These are phyloP conservation scores for Blastomyces percursus DNA, from an alignment of 2,329 filamentous ascomycete species.

Conservation along the genomic window DNA sequence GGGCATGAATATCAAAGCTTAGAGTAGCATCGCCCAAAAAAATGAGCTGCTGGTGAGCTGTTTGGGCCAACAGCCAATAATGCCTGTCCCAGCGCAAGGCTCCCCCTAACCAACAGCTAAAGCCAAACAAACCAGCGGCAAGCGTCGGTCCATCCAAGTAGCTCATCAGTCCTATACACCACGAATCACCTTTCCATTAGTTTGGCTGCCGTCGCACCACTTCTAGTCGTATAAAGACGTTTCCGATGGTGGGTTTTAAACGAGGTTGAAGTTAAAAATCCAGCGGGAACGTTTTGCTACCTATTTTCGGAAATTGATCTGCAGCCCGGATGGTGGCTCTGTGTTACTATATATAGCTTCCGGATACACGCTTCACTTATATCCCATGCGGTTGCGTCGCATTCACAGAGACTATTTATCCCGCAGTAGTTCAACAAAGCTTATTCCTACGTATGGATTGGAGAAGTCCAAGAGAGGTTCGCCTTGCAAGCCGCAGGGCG, in stretches of 20 bases:
- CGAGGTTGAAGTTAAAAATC: background rate
- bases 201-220: background rate
- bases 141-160: background rate
- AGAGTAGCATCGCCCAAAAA: background rate
- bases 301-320: background rate
- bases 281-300: background rate
- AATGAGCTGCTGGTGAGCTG: background rate
- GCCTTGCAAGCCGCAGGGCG: background rate
- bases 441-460: background rate
- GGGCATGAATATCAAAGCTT: background rate
- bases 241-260: background rate
- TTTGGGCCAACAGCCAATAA: background rate
- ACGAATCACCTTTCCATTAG: background rate
- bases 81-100: background rate
- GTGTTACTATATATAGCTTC: background rate
- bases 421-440: no score
- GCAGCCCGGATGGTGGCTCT: background rate
- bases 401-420: no score
- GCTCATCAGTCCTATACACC: background rate
- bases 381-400: no score
- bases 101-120: no score
- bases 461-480: background rate
- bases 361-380: background rate
- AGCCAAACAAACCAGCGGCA: background rate
- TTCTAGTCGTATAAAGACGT: no score